Percentiles rank a stretch among this genome's conserved stretches.
Conservation (phyloP, 177 flowering plant genomes). For the Vitis hybrid region DNA sequence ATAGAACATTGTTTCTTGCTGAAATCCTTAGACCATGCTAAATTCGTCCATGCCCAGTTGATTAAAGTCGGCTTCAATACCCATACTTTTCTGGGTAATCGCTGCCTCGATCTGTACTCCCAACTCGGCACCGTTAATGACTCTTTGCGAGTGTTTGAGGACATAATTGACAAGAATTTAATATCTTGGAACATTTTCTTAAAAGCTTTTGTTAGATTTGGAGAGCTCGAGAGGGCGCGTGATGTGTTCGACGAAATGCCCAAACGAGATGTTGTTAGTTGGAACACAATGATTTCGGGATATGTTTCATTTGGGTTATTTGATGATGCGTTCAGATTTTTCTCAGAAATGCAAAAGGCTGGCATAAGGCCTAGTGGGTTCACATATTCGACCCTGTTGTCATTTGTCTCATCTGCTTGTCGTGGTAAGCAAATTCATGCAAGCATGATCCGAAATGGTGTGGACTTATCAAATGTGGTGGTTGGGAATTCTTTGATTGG, state of each 20-base stretch:
- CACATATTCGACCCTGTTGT: constrained; percentile 52
- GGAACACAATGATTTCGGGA: constrained; percentile 69
- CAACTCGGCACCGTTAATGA: constrained; percentile 29
- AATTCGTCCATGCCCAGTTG: constrained; percentile 53
- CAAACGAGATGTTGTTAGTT: constrained; percentile 56
- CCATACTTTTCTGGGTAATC: constrained; percentile 57
- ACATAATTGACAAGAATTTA: constrained; percentile 37
- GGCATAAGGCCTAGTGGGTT: constrained; percentile 48
- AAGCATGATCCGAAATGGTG: constrained; percentile 27
- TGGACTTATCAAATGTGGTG: constrained; percentile 34
- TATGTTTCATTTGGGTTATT: constrained; percentile 33
- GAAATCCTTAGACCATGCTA: constrained; percentile 27
- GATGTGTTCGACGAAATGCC: constrained; percentile 58
- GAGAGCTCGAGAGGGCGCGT: constrained; percentile 29
- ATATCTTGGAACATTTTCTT: constrained; percentile 64
- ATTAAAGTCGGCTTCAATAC: constrained; percentile 45
- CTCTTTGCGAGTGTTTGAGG: constrained; percentile 43
- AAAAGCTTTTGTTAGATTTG: constrained; percentile 32
- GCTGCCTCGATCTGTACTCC: constrained; percentile 44
- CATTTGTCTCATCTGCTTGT: constrained; percentile 21
- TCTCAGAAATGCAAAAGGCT: constrained; percentile 40
- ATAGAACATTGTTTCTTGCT: constrained; percentile 33
- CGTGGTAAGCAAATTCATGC: constrained; percentile 64
- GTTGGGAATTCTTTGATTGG: constrained; percentile 52
- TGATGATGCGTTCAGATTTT: constrained; percentile 28